Evolutionary conservation across 2,329 filamentous ascomycete genomes (phyloP).

Genomic region (Scedosporium apiospermum): DNA sequence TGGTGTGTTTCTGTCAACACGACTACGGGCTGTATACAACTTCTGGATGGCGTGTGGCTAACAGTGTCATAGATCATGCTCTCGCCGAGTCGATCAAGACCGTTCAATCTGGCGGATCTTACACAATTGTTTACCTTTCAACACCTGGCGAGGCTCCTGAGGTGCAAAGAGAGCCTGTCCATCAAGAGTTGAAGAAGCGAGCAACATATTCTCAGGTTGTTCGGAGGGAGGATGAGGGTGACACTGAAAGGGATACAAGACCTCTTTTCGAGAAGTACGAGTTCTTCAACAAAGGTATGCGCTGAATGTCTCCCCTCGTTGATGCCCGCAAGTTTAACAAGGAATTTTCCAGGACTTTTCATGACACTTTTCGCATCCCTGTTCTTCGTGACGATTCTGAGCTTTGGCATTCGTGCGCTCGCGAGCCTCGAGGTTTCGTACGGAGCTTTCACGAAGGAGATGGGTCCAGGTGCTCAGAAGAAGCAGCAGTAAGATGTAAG

Average conservation of each 20-base stretch:
- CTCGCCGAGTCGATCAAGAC: constrained; percentile 38
- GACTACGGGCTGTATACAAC: not conserved
- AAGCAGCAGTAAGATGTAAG: constrained; percentile 35
- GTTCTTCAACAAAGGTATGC: constrained; percentile 78
- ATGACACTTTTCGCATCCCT: constrained; percentile 68
- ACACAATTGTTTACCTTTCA: constrained; percentile 69
- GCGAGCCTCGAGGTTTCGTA: constrained; percentile 81
- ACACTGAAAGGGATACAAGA: constrained; percentile 25
- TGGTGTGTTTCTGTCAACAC: constrained; percentile 23
- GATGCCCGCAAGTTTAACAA: not conserved
- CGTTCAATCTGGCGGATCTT: constrained; percentile 33
- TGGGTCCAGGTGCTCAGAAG: constrained; percentile 80
- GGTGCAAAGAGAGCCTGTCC: constrained; percentile 30
- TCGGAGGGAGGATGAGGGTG: constrained; percentile 26
- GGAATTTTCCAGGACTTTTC: constrained; percentile 59
- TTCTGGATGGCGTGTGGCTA: constrained; percentile 6
- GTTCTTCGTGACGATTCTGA: constrained; percentile 66
- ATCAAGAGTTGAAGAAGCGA: constrained; percentile 72
- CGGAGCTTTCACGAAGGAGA: constrained; percentile 93
- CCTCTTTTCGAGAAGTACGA: constrained; percentile 86
- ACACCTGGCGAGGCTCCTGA: constrained; percentile 17
- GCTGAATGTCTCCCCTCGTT: not conserved
- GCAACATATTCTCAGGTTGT: constrained; percentile 21
- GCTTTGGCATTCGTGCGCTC: constrained; percentile 67
- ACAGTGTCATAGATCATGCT: constrained; percentile 33